Conservation (phyloP, 2,329 filamentous ascomycete species). For the Aspergillus sp. region DNA sequence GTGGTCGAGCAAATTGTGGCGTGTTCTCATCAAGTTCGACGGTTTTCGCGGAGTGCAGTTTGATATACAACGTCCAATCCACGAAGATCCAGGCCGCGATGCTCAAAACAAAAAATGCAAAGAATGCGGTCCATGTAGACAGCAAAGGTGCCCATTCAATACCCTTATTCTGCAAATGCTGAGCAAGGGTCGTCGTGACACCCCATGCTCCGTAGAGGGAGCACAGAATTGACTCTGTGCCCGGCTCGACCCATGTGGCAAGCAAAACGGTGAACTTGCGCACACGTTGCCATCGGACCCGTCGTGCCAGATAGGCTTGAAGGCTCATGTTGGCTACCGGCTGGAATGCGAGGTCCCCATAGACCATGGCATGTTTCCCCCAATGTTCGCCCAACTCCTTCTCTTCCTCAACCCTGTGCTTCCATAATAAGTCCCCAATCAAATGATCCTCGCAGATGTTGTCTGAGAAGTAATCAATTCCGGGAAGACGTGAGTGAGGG, state of each 20-base stretch:
- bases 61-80: conserved; percentile 67
- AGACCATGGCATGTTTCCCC: conserved; percentile 74
- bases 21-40: conserved; percentile 66
- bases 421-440: conserved; percentile 88
- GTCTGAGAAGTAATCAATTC: conserved; percentile 86
- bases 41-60: conserved; percentile 65
- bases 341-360: conserved; percentile 82
- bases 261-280: conserved; percentile 87
- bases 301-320: conserved; percentile 66
- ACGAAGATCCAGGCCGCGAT: conserved; percentile 64
- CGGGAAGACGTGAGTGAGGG: conserved; percentile 46
- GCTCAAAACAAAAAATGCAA: conserved; percentile 57
- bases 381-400: conserved; percentile 40
- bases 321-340: conserved; percentile 79
- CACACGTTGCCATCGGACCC: conserved; percentile 85
- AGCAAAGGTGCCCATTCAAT: conserved; percentile 44
- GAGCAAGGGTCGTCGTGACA: conserved; percentile 59
- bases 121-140: conserved; percentile 62
- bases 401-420: conserved; percentile 35
- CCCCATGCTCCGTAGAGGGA: conserved; percentile 74
- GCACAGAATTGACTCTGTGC: conserved; percentile 81
- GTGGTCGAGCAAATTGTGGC: conserved; percentile 60
- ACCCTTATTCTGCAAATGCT: conserved; percentile 45
- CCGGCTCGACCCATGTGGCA: conserved; percentile 87
- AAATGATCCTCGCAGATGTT: conserved; percentile 98